Evolutionary conservation across 805 yeast species (phyloP).

Genomic region (Kluyveromyces aestuarii): DNA sequence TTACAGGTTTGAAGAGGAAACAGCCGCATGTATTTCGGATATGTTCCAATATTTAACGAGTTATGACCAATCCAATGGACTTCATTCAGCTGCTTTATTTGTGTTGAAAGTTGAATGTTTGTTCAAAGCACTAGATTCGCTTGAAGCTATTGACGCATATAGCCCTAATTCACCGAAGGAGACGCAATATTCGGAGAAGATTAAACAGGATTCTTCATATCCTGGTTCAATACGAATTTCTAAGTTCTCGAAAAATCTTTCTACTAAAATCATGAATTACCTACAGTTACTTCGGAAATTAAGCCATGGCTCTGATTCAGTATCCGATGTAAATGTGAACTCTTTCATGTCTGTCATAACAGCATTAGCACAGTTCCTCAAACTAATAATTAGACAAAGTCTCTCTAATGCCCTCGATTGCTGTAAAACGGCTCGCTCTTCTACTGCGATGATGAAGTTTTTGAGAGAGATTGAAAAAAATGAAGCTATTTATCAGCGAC

Average conservation of each 20-base stretch:
- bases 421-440: conserved; percentile 48
- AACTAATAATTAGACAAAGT: conserved; percentile 73
- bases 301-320: conserved; percentile 27
- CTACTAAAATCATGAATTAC: conserved; percentile 85
- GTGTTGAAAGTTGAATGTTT: conserved; percentile 67
- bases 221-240: conserved; percentile 10
- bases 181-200: conserved; percentile 2
- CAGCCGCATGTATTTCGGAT: conserved; percentile 83
- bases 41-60: conserved; percentile 81
- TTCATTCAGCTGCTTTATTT: conserved; percentile 59
- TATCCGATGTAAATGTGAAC: conserved; percentile 33
- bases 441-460: conserved; percentile 55
- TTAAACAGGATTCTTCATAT: not conserved
- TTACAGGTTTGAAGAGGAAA: conserved; percentile 81
- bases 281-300: conserved; percentile 69
- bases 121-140: conserved; percentile 62
- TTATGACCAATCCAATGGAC: conserved; percentile 59
- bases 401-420: conserved; percentile 65
- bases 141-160: conserved; percentile 17
- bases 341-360: conserved; percentile 75
- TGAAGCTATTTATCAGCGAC: conserved; percentile 28
- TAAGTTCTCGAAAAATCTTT: conserved; percentile 70
- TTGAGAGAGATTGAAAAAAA: conserved; percentile 44
- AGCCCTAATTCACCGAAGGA: conserved; percentile 4
- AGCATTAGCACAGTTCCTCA: conserved; percentile 86